Evolutionary conservation across 2,329 filamentous ascomycete genomes (phyloP).

Genomic region (Rosellinia necatrix): DNA sequence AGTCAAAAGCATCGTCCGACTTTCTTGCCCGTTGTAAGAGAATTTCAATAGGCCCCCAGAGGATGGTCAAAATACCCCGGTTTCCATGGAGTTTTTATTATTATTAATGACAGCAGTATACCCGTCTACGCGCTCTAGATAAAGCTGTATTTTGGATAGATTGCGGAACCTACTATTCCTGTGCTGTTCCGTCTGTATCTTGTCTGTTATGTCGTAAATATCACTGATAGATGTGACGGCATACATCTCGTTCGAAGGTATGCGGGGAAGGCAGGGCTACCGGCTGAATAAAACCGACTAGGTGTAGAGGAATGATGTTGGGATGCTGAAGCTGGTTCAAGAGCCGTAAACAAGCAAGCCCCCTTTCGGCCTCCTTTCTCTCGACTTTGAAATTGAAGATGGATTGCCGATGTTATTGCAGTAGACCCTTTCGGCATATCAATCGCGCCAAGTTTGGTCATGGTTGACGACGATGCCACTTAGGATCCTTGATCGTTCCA

Average conservation of each 20-base stretch:
- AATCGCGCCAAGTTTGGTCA: too few species aligned
- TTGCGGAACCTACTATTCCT: conserved; percentile 35
- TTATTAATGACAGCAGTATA: conserved; percentile 39
- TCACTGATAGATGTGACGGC: conserved; percentile 38
- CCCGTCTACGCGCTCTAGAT: conserved; percentile 35
- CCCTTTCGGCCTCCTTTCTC: neutral
- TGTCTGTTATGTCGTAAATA: conserved; percentile 41
- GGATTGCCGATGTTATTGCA: too few species aligned
- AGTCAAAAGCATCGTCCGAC: conserved; percentile 34
- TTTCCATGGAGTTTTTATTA: conserved; percentile 42
- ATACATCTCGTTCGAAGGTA: conserved; percentile 5
- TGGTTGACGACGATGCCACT: too few species aligned
- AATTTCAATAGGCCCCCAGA: conserved; percentile 45
- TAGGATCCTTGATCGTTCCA: too few species aligned
- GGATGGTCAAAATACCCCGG: conserved; percentile 41
- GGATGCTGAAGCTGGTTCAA: conserved; percentile 9
- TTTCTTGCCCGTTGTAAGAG: conserved; percentile 31
- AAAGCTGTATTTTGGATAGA: conserved; percentile 40
- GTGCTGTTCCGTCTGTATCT: conserved; percentile 41
- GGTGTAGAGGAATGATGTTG: conserved; percentile 9
- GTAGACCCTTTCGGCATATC: too few species aligned
- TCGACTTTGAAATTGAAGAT: neutral
- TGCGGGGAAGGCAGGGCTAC: neutral
- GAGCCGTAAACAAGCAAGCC: neutral
- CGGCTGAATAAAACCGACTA: neutral